Evolutionary conservation across 768 basidiomycete genomes (phyloP), one percentile per base, ranked within the genome.

Genomic region (Pulveroboletus frians): DNA sequence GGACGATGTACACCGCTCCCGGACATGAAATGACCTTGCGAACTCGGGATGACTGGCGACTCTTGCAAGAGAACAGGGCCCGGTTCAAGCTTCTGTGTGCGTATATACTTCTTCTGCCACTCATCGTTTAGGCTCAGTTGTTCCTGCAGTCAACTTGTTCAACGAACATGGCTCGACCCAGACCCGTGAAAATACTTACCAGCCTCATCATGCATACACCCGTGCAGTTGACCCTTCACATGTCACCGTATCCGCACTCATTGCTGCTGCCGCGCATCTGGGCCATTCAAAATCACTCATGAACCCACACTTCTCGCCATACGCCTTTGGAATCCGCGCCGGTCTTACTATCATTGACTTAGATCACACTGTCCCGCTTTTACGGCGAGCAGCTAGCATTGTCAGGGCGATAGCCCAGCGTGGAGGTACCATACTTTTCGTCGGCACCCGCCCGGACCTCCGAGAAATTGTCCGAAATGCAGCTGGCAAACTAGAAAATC

Each of bases 311-410:
- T 93, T 92, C 59, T 74, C 86, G 58, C 89, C 94, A 27, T 95
- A 93, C 66, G 84, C 94, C 31, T 97, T 96, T 64, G 96, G 94
- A 52, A 81, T 81, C 14, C 89, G 96, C 47, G 80, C 91, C 38
- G 90, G 87, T 13, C 78, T 97, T 57, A 90, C 91, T 41, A 77
- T 97, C 67, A 97, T 98, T 66, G 92, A 98, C 70, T 78, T 98
- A 26, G 93, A 98, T 65, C 86, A 88, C 58, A 96, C 96, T 0
- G 73, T 98, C 5, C 92, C 94, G 5, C 83, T 92, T 53, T 77
- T 99, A 20, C 85, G 93, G 15, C 87, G 93, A 46, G 92, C 95
- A 8, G 88, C 92, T 36, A 85, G 85, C 59, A 77, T 99, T 46
- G 85, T 90, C 32, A 85, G 89, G 43, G 85, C 85, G 31, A 73